Evolutionary conservation across 2,329 filamentous ascomycete species (phyloP), one percentile per base, ranked within the genome.

Genomic region (Chaetomiaceae sp.): DNA sequence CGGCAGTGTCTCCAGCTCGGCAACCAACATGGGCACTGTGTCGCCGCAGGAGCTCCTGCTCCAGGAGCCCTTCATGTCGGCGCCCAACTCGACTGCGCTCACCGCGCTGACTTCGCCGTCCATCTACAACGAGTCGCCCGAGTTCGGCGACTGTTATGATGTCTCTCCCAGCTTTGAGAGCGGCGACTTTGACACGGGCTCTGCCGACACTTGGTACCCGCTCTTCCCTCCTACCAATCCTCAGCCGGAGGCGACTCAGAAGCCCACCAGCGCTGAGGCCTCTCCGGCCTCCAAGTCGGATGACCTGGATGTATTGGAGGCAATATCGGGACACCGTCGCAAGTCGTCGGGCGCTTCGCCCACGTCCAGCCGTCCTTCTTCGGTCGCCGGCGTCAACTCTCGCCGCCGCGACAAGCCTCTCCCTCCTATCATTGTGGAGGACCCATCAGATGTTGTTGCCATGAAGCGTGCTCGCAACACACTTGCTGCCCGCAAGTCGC

Each of bases 401-500:
- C 84, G 86, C 56, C 83, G 86, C 64, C 85, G 87, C 53, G 82
- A 88, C 62, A 91, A 90, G 75, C 83, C 85, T 52, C 72, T 95
- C 45, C 83, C 86, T 52, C 83, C 84, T 6, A 90, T 95, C 63
- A 71, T 84, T 50, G 78, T 89, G 30, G 79, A 83, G 22, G 87
- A 96, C 57, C 78, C 82, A 1, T 69, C 58, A 34, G 90, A 96
- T 60, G 78, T 77, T 9, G 65, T 85, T n/a, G 88, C 88, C 17
- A 79, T 90, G 75, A 96, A 96, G 81, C 86, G 91, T 65, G 90
- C 89, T 41, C 85, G 89, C 56, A 97, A 96, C 66, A 95, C 89
- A 8, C 78, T 94, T 65, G 91, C 91, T 15, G 91, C 91, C 59
- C 88, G 91, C 56, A 95, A 95, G 71, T 95, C 89, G 49, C 84